Evolutionary conservation across 306 rosid genomes (phyloP).

Genomic region (Dryas drummondii): DNA sequence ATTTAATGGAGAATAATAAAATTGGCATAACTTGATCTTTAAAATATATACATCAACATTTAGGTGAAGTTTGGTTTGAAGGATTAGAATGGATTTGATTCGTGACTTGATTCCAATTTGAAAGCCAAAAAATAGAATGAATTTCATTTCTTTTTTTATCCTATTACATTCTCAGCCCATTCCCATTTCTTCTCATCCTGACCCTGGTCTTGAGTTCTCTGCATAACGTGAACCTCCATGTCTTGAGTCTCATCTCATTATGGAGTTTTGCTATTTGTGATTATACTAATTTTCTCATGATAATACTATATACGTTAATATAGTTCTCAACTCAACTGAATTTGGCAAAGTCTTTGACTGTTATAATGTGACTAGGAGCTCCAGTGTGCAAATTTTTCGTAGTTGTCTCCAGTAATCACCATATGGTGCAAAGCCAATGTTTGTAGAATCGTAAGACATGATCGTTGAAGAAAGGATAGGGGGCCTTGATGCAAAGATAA

Average conservation of each 20-base stretch:
- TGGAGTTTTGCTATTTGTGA: constrained; percentile 4
- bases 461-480: neutral
- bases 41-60: too few relatives aligned
- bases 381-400: constrained; percentile 24
- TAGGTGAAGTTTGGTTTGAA: too few relatives aligned
- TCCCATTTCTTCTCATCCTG: too few relatives aligned
- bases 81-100: neutral
- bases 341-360: too few relatives aligned
- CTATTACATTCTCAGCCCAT: too few relatives aligned
- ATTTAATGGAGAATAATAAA: too few relatives aligned
- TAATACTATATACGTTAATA: too few relatives aligned
- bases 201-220: neutral
- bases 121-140: too few relatives aligned
- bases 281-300: too few relatives aligned
- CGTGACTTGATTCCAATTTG: too few relatives aligned
- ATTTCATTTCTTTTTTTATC: neutral
- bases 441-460: neutral
- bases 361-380: constrained; percentile 11
- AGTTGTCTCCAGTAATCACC: constrained; percentile 11
- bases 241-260: neutral
- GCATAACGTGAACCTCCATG: neutral
- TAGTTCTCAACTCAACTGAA: too few relatives aligned
- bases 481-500: constrained; percentile 37
- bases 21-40: too few relatives aligned
- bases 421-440: neutral